Conservation (phyloP, 441 rosid genomes). For the Heliophila coronopifolia region DNA sequence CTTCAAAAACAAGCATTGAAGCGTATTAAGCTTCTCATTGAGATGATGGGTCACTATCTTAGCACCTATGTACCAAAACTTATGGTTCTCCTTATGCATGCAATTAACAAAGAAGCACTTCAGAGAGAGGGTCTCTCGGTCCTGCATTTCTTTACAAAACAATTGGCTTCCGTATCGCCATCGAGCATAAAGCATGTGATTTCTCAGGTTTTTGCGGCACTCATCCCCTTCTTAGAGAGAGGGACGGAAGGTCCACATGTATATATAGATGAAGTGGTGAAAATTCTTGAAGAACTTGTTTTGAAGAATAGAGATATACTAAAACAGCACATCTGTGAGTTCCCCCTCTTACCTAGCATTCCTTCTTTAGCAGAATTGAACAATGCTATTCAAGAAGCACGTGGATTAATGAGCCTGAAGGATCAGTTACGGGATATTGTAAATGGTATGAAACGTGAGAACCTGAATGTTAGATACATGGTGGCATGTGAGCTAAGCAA, state of each 20-base stretch:
- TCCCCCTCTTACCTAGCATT: constrained; percentile 87
- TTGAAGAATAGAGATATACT: constrained; percentile 66
- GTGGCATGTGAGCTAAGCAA: constrained; percentile 92
- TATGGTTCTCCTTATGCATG: constrained; percentile 98
- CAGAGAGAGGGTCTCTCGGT: constrained; percentile 89
- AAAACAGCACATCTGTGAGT: constrained; percentile 87
- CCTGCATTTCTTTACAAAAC: constrained; percentile 75
- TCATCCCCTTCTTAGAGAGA: constrained; percentile 88
- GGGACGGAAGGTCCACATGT: constrained; percentile 53
- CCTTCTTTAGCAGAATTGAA: constrained; percentile 76
- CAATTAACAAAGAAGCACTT: constrained; percentile 75
- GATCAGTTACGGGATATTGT: constrained; percentile 81
- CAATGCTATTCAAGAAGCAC: constrained; percentile 92
- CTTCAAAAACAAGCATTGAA: constrained; percentile 90
- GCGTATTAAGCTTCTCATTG: constrained; percentile 87
- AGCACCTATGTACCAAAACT: constrained; percentile 91
- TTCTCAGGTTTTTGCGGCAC: constrained; percentile 95
- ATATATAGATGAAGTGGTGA: constrained; percentile 63
- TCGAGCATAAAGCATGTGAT: constrained; percentile 84
- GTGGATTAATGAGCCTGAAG: constrained; percentile 79
- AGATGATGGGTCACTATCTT: constrained; percentile 90
- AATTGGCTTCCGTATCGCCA: constrained; percentile 70
- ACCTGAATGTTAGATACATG: constrained; percentile 97
- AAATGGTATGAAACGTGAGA: constrained; percentile 85
- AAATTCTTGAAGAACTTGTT: constrained; percentile 88